These are phyloP conservation scores for Coemansia sp. DNA, from an alignment of 192 early-diverging fungal species.

Conservation along the genomic window DNA sequence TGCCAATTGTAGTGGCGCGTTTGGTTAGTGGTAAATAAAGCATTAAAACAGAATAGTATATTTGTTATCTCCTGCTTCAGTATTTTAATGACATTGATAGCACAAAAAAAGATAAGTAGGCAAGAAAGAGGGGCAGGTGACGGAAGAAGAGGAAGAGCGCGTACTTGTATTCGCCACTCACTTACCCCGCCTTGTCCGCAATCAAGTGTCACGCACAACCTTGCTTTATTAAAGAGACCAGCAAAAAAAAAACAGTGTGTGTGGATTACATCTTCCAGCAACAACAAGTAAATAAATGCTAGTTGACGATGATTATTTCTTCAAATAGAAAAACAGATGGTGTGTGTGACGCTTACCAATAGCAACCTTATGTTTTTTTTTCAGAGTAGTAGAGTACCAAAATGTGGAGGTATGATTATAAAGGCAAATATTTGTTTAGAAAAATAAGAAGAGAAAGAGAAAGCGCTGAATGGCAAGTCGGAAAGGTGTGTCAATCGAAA, in stretches of 20 bases:
- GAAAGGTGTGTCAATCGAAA: not conserved
- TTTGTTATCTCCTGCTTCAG: not conserved
- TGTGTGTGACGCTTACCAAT: not conserved
- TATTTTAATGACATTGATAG: not conserved
- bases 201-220: not conserved
- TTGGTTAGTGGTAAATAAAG: conserved; percentile 15
- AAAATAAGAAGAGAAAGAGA: not conserved
- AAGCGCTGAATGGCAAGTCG: not conserved
- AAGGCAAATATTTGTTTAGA: not conserved
- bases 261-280: not conserved
- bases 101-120: not conserved
- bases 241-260: not conserved
- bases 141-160: not conserved
- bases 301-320: not conserved
- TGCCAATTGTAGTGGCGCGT: conserved; percentile 11
- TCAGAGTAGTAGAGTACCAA: not conserved
- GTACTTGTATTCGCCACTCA: not conserved
- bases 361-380: not conserved
- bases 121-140: conserved; percentile 5
- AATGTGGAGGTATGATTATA: not conserved
- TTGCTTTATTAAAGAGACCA: not conserved
- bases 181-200: not conserved
- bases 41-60: conserved; percentile 1
- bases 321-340: not conserved
- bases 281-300: not conserved